phyloP scores from a whole-genome alignment of 441 rosid genomes.

The Mallotus repandus region DNA sequence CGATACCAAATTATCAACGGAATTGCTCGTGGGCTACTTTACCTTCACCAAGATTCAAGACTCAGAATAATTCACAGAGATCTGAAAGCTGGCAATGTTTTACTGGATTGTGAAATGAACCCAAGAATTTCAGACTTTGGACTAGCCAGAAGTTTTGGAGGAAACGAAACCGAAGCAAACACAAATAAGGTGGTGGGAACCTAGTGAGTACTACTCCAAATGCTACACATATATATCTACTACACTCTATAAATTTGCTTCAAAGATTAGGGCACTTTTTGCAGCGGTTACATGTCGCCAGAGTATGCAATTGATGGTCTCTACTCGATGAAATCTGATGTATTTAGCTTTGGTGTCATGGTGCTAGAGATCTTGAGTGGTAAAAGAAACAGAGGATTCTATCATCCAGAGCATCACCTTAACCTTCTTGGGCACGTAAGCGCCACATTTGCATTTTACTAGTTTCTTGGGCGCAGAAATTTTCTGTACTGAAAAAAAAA shows the following conservation, averaged over 20 bases:
- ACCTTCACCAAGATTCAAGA: conserved; percentile 77
- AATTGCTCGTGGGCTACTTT: conserved; percentile 65
- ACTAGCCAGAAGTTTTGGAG: conserved; percentile 73
- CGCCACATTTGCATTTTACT: not conserved
- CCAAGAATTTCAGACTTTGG: conserved; percentile 83
- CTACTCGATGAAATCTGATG: conserved; percentile 69
- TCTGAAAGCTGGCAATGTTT: conserved; percentile 63
- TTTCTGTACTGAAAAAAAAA: too few relatives aligned
- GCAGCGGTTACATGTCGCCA: conserved; percentile 82
- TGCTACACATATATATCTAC: too few relatives aligned
- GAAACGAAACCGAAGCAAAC: conserved; percentile 48
- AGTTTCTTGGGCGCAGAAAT: not conserved
- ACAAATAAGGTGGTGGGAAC: conserved; percentile 74
- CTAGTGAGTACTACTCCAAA: conserved; percentile 44
- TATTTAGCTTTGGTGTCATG: conserved; percentile 72
- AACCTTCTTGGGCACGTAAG: conserved; percentile 59
- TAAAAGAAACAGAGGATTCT: conserved; percentile 65
- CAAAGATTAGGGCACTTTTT: not conserved
- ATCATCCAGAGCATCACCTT: conserved; percentile 23
- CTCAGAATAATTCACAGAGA: conserved; percentile 58
- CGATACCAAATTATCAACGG: conserved; percentile 56
- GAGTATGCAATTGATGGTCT: conserved; percentile 78
- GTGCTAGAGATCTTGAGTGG: conserved; percentile 69
- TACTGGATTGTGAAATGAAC: conserved; percentile 57
- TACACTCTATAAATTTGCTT: too few relatives aligned